phyloP scores from a whole-genome alignment of 2,329 filamentous ascomycete genomes.

The Alternaria alternata region DNA sequence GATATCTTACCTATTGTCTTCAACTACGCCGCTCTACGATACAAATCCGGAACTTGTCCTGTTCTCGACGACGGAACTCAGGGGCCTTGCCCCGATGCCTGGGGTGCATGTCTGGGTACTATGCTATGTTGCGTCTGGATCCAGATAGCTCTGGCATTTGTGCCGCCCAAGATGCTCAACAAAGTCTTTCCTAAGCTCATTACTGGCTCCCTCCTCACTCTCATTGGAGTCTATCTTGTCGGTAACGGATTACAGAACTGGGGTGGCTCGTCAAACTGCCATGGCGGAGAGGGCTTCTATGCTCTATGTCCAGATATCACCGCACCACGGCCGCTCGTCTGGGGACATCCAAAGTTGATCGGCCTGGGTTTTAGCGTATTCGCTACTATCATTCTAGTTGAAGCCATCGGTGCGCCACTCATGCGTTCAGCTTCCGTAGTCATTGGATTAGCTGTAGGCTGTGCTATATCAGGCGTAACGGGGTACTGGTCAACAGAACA shows the following conservation, averaged over 20 bases:
- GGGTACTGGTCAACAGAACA: constrained; percentile 37
- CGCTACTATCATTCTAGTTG: constrained; percentile 37
- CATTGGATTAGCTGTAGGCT: constrained; percentile 38
- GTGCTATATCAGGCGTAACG: constrained; percentile 36
- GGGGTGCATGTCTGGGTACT: constrained; percentile 38
- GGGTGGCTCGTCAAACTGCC: constrained; percentile 40
- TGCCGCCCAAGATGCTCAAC: constrained; percentile 35
- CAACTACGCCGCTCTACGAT: constrained; percentile 36
- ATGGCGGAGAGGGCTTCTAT: constrained; percentile 37
- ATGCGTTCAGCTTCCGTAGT: constrained; percentile 41
- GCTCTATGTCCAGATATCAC: constrained; percentile 32
- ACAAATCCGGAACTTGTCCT: constrained; percentile 36
- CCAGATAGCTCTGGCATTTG: constrained; percentile 34
- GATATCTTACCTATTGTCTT: constrained; percentile 42
- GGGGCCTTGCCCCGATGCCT: constrained; percentile 32
- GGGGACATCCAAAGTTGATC: constrained; percentile 44
- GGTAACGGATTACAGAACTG: constrained; percentile 42
- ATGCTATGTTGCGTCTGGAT: constrained; percentile 57
- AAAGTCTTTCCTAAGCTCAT: constrained; percentile 39
- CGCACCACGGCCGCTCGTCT: constrained; percentile 35
- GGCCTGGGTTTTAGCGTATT: constrained; percentile 29
- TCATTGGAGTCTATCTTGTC: constrained; percentile 38
- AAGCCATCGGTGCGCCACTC: constrained; percentile 36
- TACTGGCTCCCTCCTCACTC: constrained; percentile 33
- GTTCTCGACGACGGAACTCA: constrained; percentile 31